Evolutionary conservation across 331 rosid genomes (phyloP).

Genomic region (Quercus tomentella): DNA sequence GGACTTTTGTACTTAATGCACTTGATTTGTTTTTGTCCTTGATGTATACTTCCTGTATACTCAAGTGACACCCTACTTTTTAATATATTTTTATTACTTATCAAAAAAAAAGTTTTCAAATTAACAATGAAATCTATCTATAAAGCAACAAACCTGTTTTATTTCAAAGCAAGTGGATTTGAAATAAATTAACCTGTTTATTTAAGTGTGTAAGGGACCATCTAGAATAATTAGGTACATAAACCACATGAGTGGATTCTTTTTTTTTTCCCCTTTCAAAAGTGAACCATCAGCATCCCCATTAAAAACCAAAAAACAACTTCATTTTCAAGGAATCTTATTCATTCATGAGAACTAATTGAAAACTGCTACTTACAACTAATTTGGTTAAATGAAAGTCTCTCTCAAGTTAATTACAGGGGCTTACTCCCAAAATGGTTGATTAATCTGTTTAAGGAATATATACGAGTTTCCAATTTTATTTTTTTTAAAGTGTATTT

Average conservation of each 20-base stretch:
- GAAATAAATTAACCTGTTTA: neutral
- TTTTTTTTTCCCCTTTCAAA: neutral
- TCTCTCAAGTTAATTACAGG: neutral
- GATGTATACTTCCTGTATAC: too few relatives aligned
- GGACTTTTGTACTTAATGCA: too few relatives aligned
- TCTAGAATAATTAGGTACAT: neutral
- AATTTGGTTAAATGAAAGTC: neutral
- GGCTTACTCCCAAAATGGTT: neutral
- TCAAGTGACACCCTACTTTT: too few relatives aligned
- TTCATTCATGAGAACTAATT: neutral
- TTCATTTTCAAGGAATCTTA: too few relatives aligned
- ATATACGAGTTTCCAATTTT: neutral
- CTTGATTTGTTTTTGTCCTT: too few relatives aligned
- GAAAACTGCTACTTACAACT: neutral
- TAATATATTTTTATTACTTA: neutral
- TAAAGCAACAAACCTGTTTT: neutral
- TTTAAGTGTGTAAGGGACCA: neutral
- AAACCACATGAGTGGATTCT: too few relatives aligned
- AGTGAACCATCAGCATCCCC: neutral
- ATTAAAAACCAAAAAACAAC: neutral
- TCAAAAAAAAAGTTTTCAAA: neutral
- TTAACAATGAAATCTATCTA: neutral
- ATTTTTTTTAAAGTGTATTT: neutral
- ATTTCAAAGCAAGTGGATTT: neutral
- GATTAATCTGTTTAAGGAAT: neutral